Base-by-base conservation (phyloP, 2,329 filamentous ascomycete species). In the Fusarium mangiferae region DNA sequence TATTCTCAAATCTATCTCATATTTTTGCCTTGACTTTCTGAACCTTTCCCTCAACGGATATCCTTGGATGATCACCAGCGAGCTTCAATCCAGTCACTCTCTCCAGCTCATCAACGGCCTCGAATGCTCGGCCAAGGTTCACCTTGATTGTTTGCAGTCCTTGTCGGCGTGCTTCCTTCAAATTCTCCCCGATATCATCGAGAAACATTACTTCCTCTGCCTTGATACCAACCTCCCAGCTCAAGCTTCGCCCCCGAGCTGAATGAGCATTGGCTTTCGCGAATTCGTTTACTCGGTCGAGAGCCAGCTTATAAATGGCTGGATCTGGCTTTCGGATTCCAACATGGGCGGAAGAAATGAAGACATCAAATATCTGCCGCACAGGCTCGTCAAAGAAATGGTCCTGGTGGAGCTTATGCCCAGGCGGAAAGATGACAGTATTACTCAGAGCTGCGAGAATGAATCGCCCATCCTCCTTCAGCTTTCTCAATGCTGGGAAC, bases 141-240 rank as follows among this genome's bases (percentile, higher is more conserved):
- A 98, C 96, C 83, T 96, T 98, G 74, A 98, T 88, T 0, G 96
- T 98, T 63, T 87, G 84, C 81, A 98, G 92, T 0, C 96, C 96
- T 28, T 91, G 85, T 55, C 87, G 87, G 82, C 87, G 93, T 2
- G 91, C 96, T 49, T 88, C 92, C 85, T 95, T 96, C 66, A 98
- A 82, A 81, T 99, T 99, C 82, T 95, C 91, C 4, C 96, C 96
- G 81, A 99, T 98, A 78, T 98, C 95, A 81, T 98, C 96, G 56
- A 98, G 83, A 80, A 99, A 99, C 9, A 97, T 83, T 49, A 98
- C 86, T 62, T 98, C 94, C 2, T 84, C 84, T 0, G 92, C 84
- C 63, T 84, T 81, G 14, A 97, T 85, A 0, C 87, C 85, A 9
- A 59, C 82, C 22, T 81, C 82, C 85, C 87, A 88, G 8, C 86